A percentile compares a stretch with the other conserved stretches of the same genome.
phyloP scores from a whole-genome alignment of 202 grass and related monocot genomes.

The Musa balbisiana region DNA sequence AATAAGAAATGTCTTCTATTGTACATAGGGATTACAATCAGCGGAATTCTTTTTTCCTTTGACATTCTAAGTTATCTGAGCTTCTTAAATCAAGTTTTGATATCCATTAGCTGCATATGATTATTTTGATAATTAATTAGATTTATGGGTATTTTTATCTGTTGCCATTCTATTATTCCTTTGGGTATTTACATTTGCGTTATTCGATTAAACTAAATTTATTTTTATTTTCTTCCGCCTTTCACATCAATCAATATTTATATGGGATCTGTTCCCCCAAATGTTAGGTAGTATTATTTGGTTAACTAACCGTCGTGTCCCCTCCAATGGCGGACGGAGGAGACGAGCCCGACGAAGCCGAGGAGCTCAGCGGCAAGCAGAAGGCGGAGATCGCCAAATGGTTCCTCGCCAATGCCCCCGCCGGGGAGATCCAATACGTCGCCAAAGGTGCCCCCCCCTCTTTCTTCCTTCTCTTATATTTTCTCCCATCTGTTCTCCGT shows the following conservation, averaged over 20 bases:
- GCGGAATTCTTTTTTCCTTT: too few species aligned
- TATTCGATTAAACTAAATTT: too few species aligned
- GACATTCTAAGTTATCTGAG: too few species aligned
- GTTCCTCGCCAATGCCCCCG: slow-evolving; percentile 87
- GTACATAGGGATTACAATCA: too few species aligned
- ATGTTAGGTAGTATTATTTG: neutral
- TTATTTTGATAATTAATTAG: too few species aligned
- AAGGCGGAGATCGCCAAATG: slow-evolving; percentile 80
- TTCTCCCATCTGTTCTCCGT: slow-evolving; percentile 6
- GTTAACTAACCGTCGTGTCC: neutral
- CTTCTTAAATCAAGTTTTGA: too few species aligned
- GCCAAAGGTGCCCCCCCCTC: slow-evolving; percentile 54
- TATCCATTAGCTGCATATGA: too few species aligned
- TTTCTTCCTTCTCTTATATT: neutral
- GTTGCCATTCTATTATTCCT: too few species aligned
- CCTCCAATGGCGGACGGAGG: slow-evolving; percentile 66
- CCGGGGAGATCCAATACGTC: slow-evolving; percentile 96
- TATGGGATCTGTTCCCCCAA: neutral
- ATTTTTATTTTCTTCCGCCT: too few species aligned
- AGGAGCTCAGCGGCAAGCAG: slow-evolving; percentile 51
- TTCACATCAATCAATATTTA: neutral
- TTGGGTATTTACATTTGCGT: too few species aligned
- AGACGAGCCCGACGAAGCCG: slow-evolving; percentile 26
- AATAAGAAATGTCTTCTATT: too few species aligned
- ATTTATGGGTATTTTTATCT: too few species aligned